These are phyloP conservation scores for Chalaropsis thielavioides DNA, from an alignment of 2,329 filamentous ascomycete genomes.

Conservation along the genomic window DNA sequence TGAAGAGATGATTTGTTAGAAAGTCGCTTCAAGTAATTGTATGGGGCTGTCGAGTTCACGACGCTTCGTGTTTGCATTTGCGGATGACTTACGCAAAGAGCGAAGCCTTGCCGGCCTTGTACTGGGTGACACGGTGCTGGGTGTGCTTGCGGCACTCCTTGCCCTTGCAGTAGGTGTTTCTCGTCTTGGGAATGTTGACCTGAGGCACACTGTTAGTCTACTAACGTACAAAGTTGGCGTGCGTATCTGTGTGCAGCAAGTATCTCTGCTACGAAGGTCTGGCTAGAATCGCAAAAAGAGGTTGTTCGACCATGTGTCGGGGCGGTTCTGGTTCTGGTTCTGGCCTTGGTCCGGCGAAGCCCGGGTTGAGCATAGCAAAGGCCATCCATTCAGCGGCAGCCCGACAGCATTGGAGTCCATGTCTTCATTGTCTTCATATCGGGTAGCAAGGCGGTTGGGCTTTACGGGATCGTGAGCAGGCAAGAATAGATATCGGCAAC, in stretches of 20 bases:
- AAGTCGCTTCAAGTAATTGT: not conserved
- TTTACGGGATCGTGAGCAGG: no score
- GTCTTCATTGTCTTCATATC: not conserved
- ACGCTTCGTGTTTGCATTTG: not conserved
- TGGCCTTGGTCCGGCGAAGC: not conserved
- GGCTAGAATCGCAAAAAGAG: not conserved
- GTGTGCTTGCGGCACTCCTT: slow-evolving; percentile 87
- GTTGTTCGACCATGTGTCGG: slow-evolving; percentile 9
- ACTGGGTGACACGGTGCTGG: slow-evolving; percentile 87
- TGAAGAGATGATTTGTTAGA: slow-evolving; percentile 9
- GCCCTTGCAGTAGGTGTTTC: slow-evolving; percentile 95
- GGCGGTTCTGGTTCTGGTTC: slow-evolving; percentile 1
- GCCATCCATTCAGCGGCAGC: not conserved
- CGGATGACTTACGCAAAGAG: slow-evolving; percentile 48
- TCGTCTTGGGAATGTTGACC: slow-evolving; percentile 98
- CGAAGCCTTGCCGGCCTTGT: slow-evolving; percentile 95
- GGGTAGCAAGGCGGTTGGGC: no score
- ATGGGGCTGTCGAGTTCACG: not conserved
- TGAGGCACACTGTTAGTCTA: slow-evolving; percentile 29
- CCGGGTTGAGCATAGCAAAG: not conserved
- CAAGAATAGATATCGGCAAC: no score
- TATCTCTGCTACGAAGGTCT: slow-evolving; percentile 17
- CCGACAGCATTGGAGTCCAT: not conserved
- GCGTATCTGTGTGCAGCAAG: no score
- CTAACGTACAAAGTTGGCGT: slow-evolving; percentile 21